Base-by-base conservation (phyloP, 179 eudicot species). In the Spergularia azorica region DNA sequence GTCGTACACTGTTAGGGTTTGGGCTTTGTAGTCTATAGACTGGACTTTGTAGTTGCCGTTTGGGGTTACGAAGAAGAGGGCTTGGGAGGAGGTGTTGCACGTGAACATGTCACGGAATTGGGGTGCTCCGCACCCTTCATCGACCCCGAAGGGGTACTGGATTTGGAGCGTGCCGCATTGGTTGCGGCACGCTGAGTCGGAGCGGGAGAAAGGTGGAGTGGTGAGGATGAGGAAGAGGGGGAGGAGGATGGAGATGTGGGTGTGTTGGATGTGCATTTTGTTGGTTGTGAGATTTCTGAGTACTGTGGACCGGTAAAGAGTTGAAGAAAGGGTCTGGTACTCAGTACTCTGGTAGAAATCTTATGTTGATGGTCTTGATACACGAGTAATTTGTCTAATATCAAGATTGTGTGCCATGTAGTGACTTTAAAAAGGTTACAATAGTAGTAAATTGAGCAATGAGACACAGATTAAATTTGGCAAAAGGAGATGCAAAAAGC, bases 71-170 rank as follows among this genome's bases (percentile, higher is more conserved):
- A 92, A 95, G 83, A 86, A 91, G 56, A 95, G 83, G 59, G 82
- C 83, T 20, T 76, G 21, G 50, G 81, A 75, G 12, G 77, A 63
- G 16, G 67, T 32, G 81, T 96, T 89, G 88, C 98, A 94, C 57
- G 91, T 89, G 50, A 94, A 83, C 94, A 91, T 90, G 74, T 81
- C 68, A 1, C 90, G 85, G 84, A 88, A 90, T 75, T 86, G 94
- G 0, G 96, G 91, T 4, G 96, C 90, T 2, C 98, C 98, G 61
- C 98, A 95, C 43, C 98, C 97, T 73, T 91, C 92, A 80, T 95
- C 97, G 61, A 90, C 79, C 62, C 91, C 90, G 66, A 95, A 92
- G 0, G 98, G 98, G 89, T 95, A 90, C 71, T 84, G 84, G n/a
- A 95, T 79, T 18, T 84, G 79, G 67, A 89, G 81, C 72, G 82